These are phyloP conservation scores for Stramenopiles sp. DNA, from an alignment of 352 stramenopile species.

Conservation along the genomic window DNA sequence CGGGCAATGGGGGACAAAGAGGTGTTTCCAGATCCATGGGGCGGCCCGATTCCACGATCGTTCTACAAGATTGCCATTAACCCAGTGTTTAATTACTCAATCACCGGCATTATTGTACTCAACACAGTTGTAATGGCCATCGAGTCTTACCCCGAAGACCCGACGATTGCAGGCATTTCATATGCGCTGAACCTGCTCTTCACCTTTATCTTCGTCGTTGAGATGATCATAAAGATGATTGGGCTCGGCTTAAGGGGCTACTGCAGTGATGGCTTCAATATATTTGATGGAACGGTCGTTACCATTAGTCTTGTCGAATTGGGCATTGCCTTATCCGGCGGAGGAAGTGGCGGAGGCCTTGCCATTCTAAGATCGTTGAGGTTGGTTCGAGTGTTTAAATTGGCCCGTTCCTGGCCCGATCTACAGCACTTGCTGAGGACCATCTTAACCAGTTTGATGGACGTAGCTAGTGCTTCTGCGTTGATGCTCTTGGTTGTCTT, in stretches of 20 bases:
- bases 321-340: conserved; percentile 24
- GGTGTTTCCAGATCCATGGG: no score
- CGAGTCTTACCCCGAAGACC: conserved; percentile 52
- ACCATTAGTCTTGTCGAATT: conserved; percentile 24
- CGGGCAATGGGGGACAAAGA: no score
- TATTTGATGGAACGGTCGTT: conserved; percentile 27
- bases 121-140: conserved; percentile 54
- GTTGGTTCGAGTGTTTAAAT: no score
- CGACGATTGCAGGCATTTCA: neutral
- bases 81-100: conserved; percentile 26
- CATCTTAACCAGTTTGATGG: no score
- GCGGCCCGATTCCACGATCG: no score
- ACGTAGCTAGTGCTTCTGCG: no score
- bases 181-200: conserved; percentile 22
- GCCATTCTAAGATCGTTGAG: no score
- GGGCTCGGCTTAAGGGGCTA: conserved; percentile 26
- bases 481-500: no score
- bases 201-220: conserved; percentile 24
- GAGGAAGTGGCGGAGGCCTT: no score
- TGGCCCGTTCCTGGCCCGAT: no score
- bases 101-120: conserved; percentile 43
- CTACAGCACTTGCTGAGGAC: no score
- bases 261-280: conserved; percentile 25
- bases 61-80: no score
- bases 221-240: conserved; percentile 27